Conservation (phyloP, 495 filamentous ascomycete genomes). For the Lophiotrema nucula region DNA sequence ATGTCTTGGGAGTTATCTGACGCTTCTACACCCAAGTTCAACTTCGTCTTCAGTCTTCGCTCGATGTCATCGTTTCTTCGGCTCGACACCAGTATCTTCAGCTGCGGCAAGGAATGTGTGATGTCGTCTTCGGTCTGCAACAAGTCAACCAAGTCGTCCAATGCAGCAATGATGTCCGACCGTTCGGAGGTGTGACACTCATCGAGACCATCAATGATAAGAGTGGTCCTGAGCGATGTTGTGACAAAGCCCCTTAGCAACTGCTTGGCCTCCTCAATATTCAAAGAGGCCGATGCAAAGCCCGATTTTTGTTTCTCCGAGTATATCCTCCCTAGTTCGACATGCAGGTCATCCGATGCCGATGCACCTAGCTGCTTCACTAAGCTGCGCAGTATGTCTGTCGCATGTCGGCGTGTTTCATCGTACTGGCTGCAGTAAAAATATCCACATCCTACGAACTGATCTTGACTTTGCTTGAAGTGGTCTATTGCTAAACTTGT, state of each 20-base stretch:
- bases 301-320: not conserved
- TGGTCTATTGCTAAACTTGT: not conserved
- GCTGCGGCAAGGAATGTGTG: too few relatives aligned
- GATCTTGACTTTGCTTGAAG: not conserved
- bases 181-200: not conserved
- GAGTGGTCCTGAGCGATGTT: not conserved
- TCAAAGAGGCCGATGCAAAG: not conserved
- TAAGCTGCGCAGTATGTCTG: not conserved
- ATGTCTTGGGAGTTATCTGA: not conserved
- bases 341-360: not conserved
- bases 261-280: not conserved
- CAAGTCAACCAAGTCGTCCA: not conserved
- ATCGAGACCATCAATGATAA: not conserved
- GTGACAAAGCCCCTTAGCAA: not conserved
- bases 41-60: not conserved
- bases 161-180: not conserved
- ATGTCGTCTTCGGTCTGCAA: too few relatives aligned
- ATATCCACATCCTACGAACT: not conserved
- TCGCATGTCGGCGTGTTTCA: not conserved
- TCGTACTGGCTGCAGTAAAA: not conserved
- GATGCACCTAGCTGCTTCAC: not conserved
- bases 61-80: not conserved
- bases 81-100: slow-evolving; percentile 6
- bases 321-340: not conserved
- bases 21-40: not conserved